Evolutionary conservation across 2,329 filamentous ascomycete species (phyloP).

Genomic region (Hypoxylon sp.): DNA sequence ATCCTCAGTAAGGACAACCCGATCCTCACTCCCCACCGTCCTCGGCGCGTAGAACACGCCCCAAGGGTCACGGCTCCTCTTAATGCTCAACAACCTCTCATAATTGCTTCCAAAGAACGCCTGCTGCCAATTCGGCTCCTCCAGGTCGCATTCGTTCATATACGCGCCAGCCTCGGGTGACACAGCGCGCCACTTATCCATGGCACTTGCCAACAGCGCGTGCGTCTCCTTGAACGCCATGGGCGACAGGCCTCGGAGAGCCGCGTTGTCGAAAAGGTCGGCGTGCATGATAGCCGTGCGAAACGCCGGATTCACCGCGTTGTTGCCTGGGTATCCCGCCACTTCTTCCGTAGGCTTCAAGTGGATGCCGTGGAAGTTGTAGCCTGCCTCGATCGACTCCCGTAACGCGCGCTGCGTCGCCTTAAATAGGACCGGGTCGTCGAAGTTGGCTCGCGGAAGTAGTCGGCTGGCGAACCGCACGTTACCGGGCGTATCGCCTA

Average conservation of each 20-base stretch:
- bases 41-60: slow-evolving; percentile 64
- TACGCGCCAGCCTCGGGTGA: slow-evolving; percentile 63
- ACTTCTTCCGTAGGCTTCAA: slow-evolving; percentile 51
- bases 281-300: slow-evolving; percentile 56
- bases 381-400: slow-evolving; percentile 57
- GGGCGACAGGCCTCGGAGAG: slow-evolving; percentile 43
- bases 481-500: slow-evolving; percentile 51
- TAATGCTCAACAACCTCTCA: slow-evolving; percentile 59
- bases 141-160: slow-evolving; percentile 67
- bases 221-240: slow-evolving; percentile 46
- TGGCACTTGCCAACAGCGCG: slow-evolving; percentile 42
- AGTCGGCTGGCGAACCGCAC: slow-evolving; percentile 55
- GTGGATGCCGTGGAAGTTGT: slow-evolving; percentile 55
- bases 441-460: slow-evolving; percentile 52
- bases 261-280: slow-evolving; percentile 50
- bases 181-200: slow-evolving; percentile 52
- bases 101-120: slow-evolving; percentile 66
- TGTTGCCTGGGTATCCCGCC: slow-evolving; percentile 53
- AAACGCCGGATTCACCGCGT: slow-evolving; percentile 62
- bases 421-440: slow-evolving; percentile 45
- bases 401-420: slow-evolving; percentile 54
- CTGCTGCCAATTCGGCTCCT: slow-evolving; percentile 62
- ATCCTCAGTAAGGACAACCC: slow-evolving; percentile 57
- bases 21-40: slow-evolving; percentile 67
- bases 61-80: slow-evolving; percentile 63